A percentile compares a stretch with the other conserved stretches of the same genome.
phyloP scores from a whole-genome alignment of 1,139 yeast species.

The Yamadazyma kanchanaburiensis region DNA sequence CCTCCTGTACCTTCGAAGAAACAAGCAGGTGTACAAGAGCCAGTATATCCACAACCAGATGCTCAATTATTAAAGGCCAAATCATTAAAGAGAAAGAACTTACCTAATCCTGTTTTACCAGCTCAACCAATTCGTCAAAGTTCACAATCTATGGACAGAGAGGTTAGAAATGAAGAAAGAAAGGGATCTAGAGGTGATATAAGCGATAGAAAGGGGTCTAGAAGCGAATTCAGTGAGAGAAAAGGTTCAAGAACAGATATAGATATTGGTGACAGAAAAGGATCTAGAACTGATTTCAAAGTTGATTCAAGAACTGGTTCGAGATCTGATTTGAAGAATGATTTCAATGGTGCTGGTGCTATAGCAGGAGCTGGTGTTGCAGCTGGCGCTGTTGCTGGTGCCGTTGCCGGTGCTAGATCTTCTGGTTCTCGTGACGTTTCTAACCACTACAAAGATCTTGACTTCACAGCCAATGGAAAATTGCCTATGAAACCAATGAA shows the following conservation, averaged over 20 bases:
- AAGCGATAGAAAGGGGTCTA: too few species aligned
- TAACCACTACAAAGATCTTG: conserved; percentile 29
- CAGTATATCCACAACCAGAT: conserved; percentile 23
- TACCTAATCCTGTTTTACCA: conserved; percentile 25
- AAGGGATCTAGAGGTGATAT: too few species aligned
- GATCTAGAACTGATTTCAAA: too few species aligned
- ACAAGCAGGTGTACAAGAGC: conserved; percentile 12
- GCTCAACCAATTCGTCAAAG: conserved; percentile 16
- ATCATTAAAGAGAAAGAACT: conserved; percentile 24
- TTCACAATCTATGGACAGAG: conserved; percentile 8
- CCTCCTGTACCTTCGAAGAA: conserved; percentile 24
- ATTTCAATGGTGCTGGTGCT: too few species aligned
- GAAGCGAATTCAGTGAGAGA: too few species aligned
- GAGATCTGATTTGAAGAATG: too few species aligned
- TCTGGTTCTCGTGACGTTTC: not conserved
- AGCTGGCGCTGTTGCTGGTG: too few species aligned
- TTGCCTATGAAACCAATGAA: conserved; percentile 44
- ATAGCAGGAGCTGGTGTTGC: too few species aligned
- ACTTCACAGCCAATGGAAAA: conserved; percentile 43
- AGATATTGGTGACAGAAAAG: too few species aligned
- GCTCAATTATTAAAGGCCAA: conserved; percentile 23
- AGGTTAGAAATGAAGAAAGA: not conserved
- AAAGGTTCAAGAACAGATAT: too few species aligned
- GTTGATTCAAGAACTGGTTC: too few species aligned
- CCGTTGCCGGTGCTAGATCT: not conserved